Evolutionary conservation across 306 rosid genomes (phyloP).

Genomic region (Sesbania bispinosa): DNA sequence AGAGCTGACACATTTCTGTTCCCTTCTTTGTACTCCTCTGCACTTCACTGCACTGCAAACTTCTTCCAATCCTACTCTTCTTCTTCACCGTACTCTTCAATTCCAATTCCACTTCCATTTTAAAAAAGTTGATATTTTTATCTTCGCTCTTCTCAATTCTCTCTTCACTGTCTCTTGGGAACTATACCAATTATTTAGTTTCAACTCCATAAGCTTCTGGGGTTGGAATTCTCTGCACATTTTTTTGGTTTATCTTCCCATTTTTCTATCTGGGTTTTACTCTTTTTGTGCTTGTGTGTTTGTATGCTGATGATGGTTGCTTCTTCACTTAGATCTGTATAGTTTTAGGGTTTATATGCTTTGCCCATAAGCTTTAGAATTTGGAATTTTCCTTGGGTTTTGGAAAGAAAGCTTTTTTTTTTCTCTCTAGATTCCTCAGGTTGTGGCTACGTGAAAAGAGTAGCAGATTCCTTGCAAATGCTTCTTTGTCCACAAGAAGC

Average conservation of each 20-base stretch:
- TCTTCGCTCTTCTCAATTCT: constrained; percentile 14
- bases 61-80: constrained; percentile 35
- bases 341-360: constrained; percentile 40
- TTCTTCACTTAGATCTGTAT: constrained; percentile 44
- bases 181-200: not conserved
- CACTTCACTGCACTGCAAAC: not conserved
- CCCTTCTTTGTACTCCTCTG: constrained; percentile 16
- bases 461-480: constrained; percentile 43
- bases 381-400: constrained; percentile 40
- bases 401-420: constrained; percentile 39
- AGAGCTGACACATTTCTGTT: constrained; percentile 31
- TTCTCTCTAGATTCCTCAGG: constrained; percentile 48
- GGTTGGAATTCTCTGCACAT: not conserved
- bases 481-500: constrained; percentile 29
- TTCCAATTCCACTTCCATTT: constrained; percentile 8
- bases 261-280: constrained; percentile 34
- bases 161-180: not conserved
- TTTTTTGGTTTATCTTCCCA: not conserved
- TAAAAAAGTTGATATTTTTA: not conserved
- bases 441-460: constrained; percentile 44
- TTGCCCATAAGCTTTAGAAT: constrained; percentile 26
- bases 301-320: not conserved
- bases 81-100: not conserved
- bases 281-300: not conserved
- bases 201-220: not conserved